A percentile compares a stretch with the other conserved stretches of the same genome.
These are phyloP conservation scores for Mortierella sp. DNA, from an alignment of 371 early-diverging fungal species.

Conservation along the genomic window DNA sequence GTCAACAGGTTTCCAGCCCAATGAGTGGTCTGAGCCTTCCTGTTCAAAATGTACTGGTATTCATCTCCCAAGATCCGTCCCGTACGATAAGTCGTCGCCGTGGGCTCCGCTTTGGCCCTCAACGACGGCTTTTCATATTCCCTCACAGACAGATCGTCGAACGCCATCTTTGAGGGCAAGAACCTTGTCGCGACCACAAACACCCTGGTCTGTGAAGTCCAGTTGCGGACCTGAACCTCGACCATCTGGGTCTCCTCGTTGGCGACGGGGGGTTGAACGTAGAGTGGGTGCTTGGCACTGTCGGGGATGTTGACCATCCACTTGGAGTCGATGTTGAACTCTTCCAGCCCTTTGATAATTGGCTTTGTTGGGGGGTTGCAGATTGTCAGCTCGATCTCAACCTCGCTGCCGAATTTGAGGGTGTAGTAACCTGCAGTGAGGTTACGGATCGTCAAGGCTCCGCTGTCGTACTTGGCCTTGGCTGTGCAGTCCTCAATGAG, in stretches of 20 bases:
- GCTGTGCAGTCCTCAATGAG: slow-evolving; percentile 32
- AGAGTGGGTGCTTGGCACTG: slow-evolving; percentile 31
- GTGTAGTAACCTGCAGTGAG: slow-evolving; percentile 39
- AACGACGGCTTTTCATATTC: slow-evolving; percentile 16
- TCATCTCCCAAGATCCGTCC: slow-evolving; percentile 68
- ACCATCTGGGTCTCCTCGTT: slow-evolving; percentile 11
- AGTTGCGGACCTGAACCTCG: slow-evolving; percentile 33
- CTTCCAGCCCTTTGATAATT: slow-evolving; percentile 20
- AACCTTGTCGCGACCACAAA: slow-evolving; percentile 40
- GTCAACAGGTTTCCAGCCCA: slow-evolving; percentile 66
- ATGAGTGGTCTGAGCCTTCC: slow-evolving; percentile 61
- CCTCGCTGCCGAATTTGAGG: slow-evolving; percentile 11
- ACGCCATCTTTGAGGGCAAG: slow-evolving; percentile 19
- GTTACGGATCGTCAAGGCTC: slow-evolving; percentile 20
- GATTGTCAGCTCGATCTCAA: slow-evolving; percentile 16
- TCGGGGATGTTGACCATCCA: slow-evolving; percentile 38
- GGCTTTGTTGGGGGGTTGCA: not conserved
- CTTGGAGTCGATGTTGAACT: slow-evolving; percentile 20
- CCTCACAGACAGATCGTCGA: not conserved
- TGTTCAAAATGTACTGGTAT: slow-evolving; percentile 68
- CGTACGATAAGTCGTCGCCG: slow-evolving; percentile 4
- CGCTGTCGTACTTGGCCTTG: slow-evolving; percentile 18
- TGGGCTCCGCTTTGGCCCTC: slow-evolving; percentile 10
- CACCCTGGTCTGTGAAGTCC: slow-evolving; percentile 35
- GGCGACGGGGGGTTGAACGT: slow-evolving; percentile 4